Evolutionary conservation across 495 filamentous ascomycete species (phyloP).

Genomic region (Gamarada debralockiae): DNA sequence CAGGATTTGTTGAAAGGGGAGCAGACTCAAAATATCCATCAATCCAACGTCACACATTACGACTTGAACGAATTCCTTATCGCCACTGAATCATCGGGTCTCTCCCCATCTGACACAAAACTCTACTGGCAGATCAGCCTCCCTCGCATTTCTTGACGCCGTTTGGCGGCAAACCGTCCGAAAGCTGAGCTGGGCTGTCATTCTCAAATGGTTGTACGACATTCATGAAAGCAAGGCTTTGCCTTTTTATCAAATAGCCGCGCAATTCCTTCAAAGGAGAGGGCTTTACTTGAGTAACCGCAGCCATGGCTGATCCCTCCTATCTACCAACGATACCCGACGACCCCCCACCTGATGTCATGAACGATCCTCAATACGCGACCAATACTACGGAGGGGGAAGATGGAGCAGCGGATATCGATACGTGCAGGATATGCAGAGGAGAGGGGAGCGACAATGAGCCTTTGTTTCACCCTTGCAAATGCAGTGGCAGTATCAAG

Average conservation of each 20-base stretch:
- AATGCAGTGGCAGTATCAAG: conserved; percentile 97
- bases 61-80: background rate
- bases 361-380: conserved; percentile 61
- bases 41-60: no score
- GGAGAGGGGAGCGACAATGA: conserved; percentile 82
- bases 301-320: conserved; percentile 9
- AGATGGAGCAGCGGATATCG: conserved; percentile 44
- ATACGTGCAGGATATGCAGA: conserved; percentile 94
- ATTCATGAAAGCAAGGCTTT: conserved; percentile 16
- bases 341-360: conserved; percentile 44
- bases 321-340: conserved; percentile 9
- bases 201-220: conserved; percentile 19
- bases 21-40: background rate
- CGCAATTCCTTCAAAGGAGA: background rate
- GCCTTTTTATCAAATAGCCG: conserved; percentile 14
- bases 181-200: background rate
- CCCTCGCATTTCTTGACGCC: background rate
- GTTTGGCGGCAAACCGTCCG: background rate
- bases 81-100: no score
- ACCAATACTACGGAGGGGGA: conserved; percentile 24
- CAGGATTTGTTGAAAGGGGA: background rate
- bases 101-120: no score
- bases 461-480: conserved; percentile 94
- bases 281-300: background rate
- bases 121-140: background rate